phyloP scores from a whole-genome alignment of 768 basidiomycete genomes.

The Hortiboletus flavorubellus region DNA sequence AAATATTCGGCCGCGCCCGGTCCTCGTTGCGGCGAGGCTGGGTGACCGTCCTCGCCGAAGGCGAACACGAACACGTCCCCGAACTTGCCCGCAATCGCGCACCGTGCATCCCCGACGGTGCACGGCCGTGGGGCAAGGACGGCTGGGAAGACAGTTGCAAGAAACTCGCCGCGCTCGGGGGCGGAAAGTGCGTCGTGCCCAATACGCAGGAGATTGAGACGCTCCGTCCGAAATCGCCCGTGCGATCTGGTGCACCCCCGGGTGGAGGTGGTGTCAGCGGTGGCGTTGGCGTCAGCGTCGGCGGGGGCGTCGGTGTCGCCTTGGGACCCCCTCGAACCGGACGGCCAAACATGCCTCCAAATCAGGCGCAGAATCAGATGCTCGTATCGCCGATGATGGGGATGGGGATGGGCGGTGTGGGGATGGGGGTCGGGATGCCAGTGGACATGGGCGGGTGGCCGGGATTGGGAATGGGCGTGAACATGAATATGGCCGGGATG shows the following conservation, averaged over 20 bases:
- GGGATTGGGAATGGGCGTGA: constrained; percentile 38
- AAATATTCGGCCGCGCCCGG: constrained; percentile 74
- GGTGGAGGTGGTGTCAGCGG: constrained; percentile 28
- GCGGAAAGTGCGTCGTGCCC: constrained; percentile 62
- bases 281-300: constrained; percentile 19
- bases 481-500: constrained; percentile 39
- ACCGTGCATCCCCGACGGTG: constrained; percentile 25
- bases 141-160: constrained; percentile 63
- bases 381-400: constrained; percentile 42
- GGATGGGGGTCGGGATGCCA: constrained; percentile 35
- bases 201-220: constrained; percentile 78
- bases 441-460: constrained; percentile 35
- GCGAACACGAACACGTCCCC: constrained; percentile 53
- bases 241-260: constrained; percentile 36
- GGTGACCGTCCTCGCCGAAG: constrained; percentile 78
- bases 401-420: constrained; percentile 41
- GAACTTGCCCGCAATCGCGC: constrained; percentile 30
- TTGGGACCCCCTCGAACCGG: constrained; percentile 17
- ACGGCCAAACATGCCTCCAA: constrained; percentile 11
- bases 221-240: constrained; percentile 82
- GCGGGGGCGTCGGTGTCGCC: constrained; percentile 18
- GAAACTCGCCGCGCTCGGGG: constrained; percentile 43
- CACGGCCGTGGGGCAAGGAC: constrained; percentile 55
- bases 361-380: constrained; percentile 26
- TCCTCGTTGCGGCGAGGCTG: constrained; percentile 81